phyloP scores from a whole-genome alignment of 306 rosid species.

The Medicago truncatula region MtrunA17r5.0-ANR NC_053046.1:4541501-4542000 shows the following conservation, averaged over 20 bases:
- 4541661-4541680: conserved; percentile 92
- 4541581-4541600: conserved; percentile 14
- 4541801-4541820: conserved; percentile 26
- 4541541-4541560: conserved; percentile 92
- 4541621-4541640: neutral
- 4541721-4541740: conserved; percentile 96
- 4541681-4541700: conserved; percentile 97
- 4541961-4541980: conserved; percentile 94
- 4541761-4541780: conserved; percentile 94
- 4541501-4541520: conserved; percentile 89
- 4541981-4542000: conserved; percentile 98
- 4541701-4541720: conserved; percentile 86
- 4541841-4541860: conserved; percentile 1
- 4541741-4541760: conserved; percentile 95
- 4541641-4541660: conserved; percentile 79
- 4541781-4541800: conserved; percentile 61
- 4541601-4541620: conserved; percentile 7
- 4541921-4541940: neutral
- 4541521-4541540: conserved; percentile 95
- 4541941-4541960: conserved; percentile 37
- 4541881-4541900: neutral
- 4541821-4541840: neutral
- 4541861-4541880: conserved; percentile 7
- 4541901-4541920: conserved; percentile 6
- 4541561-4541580: conserved; percentile 65